These are phyloP conservation scores for Dendrobium chrysotoxum DNA, from an alignment of 106 monocot genomes.

Conservation along the genomic window DNA sequence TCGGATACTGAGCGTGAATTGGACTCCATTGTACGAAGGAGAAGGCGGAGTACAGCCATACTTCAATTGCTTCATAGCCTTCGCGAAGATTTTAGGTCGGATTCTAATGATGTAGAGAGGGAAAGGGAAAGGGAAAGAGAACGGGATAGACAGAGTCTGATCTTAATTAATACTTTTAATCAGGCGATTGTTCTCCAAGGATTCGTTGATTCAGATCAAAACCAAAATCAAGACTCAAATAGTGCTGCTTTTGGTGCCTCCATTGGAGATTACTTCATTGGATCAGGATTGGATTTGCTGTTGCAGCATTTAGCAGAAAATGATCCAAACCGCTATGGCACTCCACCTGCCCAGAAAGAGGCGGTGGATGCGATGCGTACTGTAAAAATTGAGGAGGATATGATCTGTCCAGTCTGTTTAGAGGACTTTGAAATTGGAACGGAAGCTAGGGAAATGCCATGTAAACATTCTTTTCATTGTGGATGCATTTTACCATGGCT, in stretches of 20 bases:
- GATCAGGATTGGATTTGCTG: slow-evolving; percentile 33
- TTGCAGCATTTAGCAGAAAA: slow-evolving; percentile 35
- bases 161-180: slow-evolving; percentile 11
- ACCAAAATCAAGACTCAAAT: neutral
- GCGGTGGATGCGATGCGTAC: slow-evolving; percentile 37
- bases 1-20: slow-evolving; percentile 1
- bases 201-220: slow-evolving; percentile 3
- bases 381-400: slow-evolving; percentile 16
- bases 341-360: slow-evolving; percentile 41
- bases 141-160: neutral
- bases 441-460: slow-evolving; percentile 45
- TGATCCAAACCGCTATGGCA: slow-evolving; percentile 26
- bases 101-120: slow-evolving; percentile 3
- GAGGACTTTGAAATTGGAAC: slow-evolving; percentile 35
- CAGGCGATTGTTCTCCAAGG: slow-evolving; percentile 12
- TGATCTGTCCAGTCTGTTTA: slow-evolving; percentile 40
- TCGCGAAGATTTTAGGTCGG: slow-evolving; percentile 5
- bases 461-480: slow-evolving; percentile 39
- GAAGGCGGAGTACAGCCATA: slow-evolving; percentile 21
- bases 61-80: slow-evolving; percentile 22
- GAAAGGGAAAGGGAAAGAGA: slow-evolving; percentile 7
- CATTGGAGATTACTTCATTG: slow-evolving; percentile 27
- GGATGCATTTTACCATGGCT: slow-evolving; percentile 47
- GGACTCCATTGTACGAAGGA: slow-evolving; percentile 2
- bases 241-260: slow-evolving; percentile 2